These are phyloP conservation scores for Vitis hybrid DNA, from an alignment of 177 flowering plant species.

Conservation along the genomic window DNA sequence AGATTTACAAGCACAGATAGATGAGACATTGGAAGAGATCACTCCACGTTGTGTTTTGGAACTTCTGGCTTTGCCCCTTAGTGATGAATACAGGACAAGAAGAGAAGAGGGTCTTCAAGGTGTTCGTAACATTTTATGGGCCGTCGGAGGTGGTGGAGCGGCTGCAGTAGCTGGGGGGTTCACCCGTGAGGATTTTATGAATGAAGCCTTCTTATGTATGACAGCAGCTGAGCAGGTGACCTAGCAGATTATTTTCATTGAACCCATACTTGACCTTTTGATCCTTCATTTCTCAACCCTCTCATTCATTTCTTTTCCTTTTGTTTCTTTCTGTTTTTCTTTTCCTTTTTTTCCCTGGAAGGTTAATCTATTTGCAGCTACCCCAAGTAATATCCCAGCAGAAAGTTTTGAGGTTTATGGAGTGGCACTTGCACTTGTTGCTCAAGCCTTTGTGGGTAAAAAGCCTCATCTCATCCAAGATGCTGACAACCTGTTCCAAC, in stretches of 20 bases:
- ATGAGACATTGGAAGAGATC: slow-evolving; percentile 95
- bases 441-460: slow-evolving; percentile 81
- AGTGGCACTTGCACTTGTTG: slow-evolving; percentile 93
- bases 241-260: not conserved
- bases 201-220: slow-evolving; percentile 79
- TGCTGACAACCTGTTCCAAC: slow-evolving; percentile 82
- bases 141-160: slow-evolving; percentile 98
- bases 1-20: slow-evolving; percentile 88
- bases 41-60: slow-evolving; percentile 88
- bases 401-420: slow-evolving; percentile 95
- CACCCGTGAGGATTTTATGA: slow-evolving; percentile 94
- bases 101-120: slow-evolving; percentile 93
- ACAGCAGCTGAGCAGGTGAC: slow-evolving; percentile 91
- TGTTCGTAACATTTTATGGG: slow-evolving; percentile 88
- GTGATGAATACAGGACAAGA: slow-evolving; percentile 50
- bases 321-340: not conserved
- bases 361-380: slow-evolving; percentile 87
- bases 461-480: slow-evolving; percentile 84
- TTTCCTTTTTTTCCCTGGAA: slow-evolving; percentile 17
- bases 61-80: slow-evolving; percentile 81
- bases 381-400: slow-evolving; percentile 85
- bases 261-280: too few species aligned
- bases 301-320: not conserved
- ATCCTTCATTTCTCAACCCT: too few species aligned
- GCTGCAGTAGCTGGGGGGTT: slow-evolving; percentile 89